Evolutionary conservation across 148 eudicot genomes (phyloP).

Genomic region (Cornus controversa): DNA sequence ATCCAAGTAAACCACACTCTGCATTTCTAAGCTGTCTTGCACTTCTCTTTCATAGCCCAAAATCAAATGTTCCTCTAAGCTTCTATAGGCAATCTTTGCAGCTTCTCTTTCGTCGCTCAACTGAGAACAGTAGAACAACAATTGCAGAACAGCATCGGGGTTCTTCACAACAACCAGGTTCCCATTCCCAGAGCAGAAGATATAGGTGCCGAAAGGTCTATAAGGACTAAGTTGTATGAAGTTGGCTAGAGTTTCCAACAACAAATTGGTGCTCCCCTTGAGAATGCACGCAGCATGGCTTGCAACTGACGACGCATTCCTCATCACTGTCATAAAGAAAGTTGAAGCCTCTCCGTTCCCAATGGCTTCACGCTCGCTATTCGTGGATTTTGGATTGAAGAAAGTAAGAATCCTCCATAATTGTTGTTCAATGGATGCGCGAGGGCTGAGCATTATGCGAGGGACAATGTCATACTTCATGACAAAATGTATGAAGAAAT

Average conservation of each 20-base stretch:
- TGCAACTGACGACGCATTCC: conserved; percentile 48
- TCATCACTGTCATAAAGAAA: conserved; percentile 52
- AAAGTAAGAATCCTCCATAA: conserved; percentile 41
- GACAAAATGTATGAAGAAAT: conserved; percentile 62
- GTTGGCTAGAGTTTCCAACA: conserved; percentile 53
- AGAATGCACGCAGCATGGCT: conserved; percentile 68
- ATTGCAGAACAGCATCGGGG: conserved; percentile 70
- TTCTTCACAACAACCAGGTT: conserved; percentile 55
- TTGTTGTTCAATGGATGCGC: conserved; percentile 37
- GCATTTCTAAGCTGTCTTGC: no score
- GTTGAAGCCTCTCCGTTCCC: conserved; percentile 18
- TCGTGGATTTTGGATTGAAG: conserved; percentile 47
- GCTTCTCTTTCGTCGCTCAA: conserved; percentile 42
- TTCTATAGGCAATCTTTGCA: conserved; percentile 36
- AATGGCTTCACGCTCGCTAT: conserved; percentile 20
- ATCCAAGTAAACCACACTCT: no score
- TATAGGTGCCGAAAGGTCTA: conserved; percentile 74
- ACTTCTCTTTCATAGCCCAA: neutral
- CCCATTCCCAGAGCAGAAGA: conserved; percentile 63
- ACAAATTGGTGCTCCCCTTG: conserved; percentile 66
- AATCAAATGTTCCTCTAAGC: conserved; percentile 59
- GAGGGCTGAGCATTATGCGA: conserved; percentile 61
- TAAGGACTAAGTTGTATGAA: conserved; percentile 76
- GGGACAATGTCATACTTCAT: conserved; percentile 76
- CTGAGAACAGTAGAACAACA: conserved; percentile 69